These are phyloP conservation scores for Prunus padus DNA, from an alignment of 306 rosid species.

Conservation along the genomic window DNA sequence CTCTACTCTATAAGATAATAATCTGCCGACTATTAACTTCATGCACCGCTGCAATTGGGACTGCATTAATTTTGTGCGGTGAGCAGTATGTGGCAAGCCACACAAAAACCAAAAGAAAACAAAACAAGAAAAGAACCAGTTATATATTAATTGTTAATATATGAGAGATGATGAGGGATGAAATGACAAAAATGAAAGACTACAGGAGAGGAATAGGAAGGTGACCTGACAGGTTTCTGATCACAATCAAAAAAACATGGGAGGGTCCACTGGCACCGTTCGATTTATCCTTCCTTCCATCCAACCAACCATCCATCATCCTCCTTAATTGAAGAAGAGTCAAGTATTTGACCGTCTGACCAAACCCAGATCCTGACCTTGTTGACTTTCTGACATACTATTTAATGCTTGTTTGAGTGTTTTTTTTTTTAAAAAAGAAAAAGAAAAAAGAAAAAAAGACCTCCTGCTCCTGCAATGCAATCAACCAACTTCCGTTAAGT, in stretches of 20 bases:
- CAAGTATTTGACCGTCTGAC: slow-evolving; percentile 40
- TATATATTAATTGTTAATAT: no score
- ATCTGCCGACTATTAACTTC: slow-evolving; percentile 26
- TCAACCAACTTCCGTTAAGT: no score
- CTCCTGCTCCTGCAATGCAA: no score
- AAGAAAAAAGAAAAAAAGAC: no score
- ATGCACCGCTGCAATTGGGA: neutral
- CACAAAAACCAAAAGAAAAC: no score
- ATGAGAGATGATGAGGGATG: neutral
- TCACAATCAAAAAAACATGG: slow-evolving; percentile 2
- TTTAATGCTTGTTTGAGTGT: slow-evolving; percentile 23
- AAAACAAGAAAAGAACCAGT: no score
- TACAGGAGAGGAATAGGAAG: neutral
- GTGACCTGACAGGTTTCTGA: slow-evolving; percentile 1
- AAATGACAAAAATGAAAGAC: neutral
- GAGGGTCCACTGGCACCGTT: slow-evolving; percentile 53
- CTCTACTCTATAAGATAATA: neutral
- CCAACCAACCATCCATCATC: slow-evolving; percentile 25
- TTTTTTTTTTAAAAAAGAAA: no score
- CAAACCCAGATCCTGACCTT: slow-evolving; percentile 33
- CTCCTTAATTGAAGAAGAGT: neutral
- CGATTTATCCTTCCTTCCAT: slow-evolving; percentile 21
- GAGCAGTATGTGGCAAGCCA: neutral
- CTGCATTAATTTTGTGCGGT: slow-evolving; percentile 26
- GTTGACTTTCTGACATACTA: slow-evolving; percentile 48